Evolutionary conservation across 345 rosid genomes (phyloP), one percentile per base, ranked within the genome.

Genomic region (Hibiscus syriacus): DNA sequence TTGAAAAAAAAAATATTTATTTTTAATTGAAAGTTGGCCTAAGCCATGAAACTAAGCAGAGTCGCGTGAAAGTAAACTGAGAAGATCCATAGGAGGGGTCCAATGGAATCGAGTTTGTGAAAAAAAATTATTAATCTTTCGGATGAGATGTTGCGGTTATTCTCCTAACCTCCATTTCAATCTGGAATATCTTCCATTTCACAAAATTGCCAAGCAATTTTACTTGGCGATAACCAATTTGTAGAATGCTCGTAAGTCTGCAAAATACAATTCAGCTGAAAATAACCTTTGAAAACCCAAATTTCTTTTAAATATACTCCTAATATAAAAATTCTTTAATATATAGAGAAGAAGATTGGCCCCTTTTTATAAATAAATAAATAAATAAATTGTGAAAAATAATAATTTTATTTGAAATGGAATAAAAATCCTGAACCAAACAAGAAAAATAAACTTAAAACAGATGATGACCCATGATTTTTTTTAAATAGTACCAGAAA

Each of bases 401-500:
- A 49, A 19, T n/a, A 49, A 20, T 52, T 46, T 46, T 8, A 14
- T 22, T 52, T 52, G 4, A 20, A 52, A 7, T 49, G 54, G 53
- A 23, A 30, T 8, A 39, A 38, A 13, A 62, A n/a, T 6, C 19
- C 5, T 1, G 34, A 14, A 41, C 20, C 2, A 14, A 62, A 25
- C 38, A 19, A 45, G 54, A 45, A 20, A 66, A 13, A 20, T 12
- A 13, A 30, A 66, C 30, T 48, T 45, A 65, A 66, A 53, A 66
- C 22, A n/a, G n/a, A n/a, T n/a, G n/a, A 13, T 6, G 48, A 22
- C 14, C 32, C 19, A 50, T 32, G 49, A 46, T 12, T 12, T 38
- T 2, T 6, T 27, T 6, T 0, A 49, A 7, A 2, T 19, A 6
- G 9, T 64, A 84, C 87, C 85, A 65, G 87, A 72, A 52, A 70